Base-by-base conservation (phyloP, 768 basidiomycete species). In the Suillus alpinus region DNA sequence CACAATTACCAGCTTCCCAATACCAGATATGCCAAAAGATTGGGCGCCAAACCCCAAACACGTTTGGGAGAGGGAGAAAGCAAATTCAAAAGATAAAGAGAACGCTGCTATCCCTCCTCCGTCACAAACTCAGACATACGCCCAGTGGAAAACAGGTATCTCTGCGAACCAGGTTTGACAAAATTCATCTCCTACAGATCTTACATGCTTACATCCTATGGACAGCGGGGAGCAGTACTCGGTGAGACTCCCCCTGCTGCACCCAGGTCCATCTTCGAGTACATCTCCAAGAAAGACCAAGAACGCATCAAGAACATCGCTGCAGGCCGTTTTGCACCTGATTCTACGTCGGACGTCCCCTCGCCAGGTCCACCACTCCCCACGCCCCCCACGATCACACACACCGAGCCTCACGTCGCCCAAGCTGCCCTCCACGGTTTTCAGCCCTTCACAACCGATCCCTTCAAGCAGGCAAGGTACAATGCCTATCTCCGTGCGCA, bases 201-300 rank as follows among this genome's bases (percentile, higher is more conserved):
- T 12, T 37, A 12, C 9, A 5, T 43, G 55, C 61, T 63, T 7
- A 75, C n/a, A 44, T 34, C 49, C 37, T 13, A 41, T 43, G 29
- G 34, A 34, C 63, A 98, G 95, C 84, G 97, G 56, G 96, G 94
- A 31, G 75, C 81, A 1, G 78, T 90, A 20, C 79, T 98, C 0
- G 95, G 95, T 58, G 97, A 98, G 74, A 84, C 84, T 10, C 86
- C 86, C 12, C 81, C 86, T 13, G 75, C 86, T 3, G 83, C 82
- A 14, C 84, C 91, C 2, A 86, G 86, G 12, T 98, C 96, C 0
- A 85, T 99, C 16, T 98, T 96, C 71, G 95, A 98, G 49, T 98
- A 87, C 71, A 86, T 98, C 71, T 96, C 97, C 0, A 85, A 89
- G 64, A 95, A 95, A 68, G 94, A 96, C 67, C 84, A 86, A 59